Conservation (phyloP, 176 grass and related monocot genomes). For the Triticum aestivum region DNA sequence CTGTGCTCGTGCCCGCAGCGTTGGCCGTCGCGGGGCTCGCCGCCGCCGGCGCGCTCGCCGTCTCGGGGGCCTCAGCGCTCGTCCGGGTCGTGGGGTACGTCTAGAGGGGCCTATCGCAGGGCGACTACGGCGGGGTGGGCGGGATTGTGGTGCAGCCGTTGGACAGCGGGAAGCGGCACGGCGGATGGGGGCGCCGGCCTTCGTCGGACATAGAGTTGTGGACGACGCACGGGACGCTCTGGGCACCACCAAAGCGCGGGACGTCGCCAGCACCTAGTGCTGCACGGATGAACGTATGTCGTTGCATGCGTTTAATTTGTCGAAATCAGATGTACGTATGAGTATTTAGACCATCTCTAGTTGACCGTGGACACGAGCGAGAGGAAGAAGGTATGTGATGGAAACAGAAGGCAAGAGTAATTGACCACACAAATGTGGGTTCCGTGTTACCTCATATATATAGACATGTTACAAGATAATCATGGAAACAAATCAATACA, state of each 20-base stretch:
- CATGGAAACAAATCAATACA: too few species aligned
- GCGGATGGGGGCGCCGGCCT: not conserved
- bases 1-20: constrained; percentile 27
- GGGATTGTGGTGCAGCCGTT: constrained; percentile 40
- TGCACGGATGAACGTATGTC: not conserved
- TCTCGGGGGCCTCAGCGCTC: constrained; percentile 35
- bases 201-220: constrained; percentile 21
- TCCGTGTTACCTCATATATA: too few species aligned
- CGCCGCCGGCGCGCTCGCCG: constrained; percentile 27
- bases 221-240: not conserved
- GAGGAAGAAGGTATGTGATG: too few species aligned
- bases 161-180: constrained; percentile 11
- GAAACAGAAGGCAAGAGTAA: too few species aligned
- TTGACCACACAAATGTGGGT: too few species aligned
- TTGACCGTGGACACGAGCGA: too few species aligned
- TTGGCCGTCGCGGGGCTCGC: not conserved
- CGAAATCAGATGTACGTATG: not conserved
- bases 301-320: not conserved
- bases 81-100: constrained; percentile 36
- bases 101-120: not conserved
- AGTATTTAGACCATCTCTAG: not conserved
- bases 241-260: not conserved
- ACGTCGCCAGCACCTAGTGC: not conserved
- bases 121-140: not conserved
- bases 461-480: too few species aligned